These are phyloP conservation scores for Hypericum androsaemum DNA, from an alignment of 345 rosid genomes.

Conservation along the genomic window DNA sequence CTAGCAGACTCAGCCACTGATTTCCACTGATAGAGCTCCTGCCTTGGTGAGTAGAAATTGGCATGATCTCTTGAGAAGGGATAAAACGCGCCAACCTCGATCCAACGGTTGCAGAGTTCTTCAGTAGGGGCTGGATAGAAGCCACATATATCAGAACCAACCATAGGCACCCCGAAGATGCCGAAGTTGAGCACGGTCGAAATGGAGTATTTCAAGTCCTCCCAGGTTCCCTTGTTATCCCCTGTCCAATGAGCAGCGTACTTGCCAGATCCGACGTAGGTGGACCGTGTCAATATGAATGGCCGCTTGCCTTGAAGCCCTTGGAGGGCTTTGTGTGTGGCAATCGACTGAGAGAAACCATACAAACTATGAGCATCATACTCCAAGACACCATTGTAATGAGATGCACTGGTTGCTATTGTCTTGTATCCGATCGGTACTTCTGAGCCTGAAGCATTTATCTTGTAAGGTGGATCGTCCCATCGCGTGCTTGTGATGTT, in stretches of 20 bases:
- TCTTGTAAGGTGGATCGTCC: constrained; percentile 97
- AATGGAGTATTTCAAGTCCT: constrained; percentile 75
- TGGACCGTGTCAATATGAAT: constrained; percentile 74
- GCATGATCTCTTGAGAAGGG: constrained; percentile 98
- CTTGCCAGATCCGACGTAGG: constrained; percentile 80
- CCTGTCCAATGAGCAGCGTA: constrained; percentile 98
- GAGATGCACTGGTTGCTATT: constrained; percentile 88
- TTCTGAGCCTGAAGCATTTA: constrained; percentile 69
- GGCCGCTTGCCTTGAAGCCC: constrained; percentile 81
- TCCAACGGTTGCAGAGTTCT: constrained; percentile 98
- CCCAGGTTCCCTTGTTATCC: constrained; percentile 92
- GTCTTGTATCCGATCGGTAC: constrained; percentile 83
- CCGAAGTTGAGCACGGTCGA: constrained; percentile 88
- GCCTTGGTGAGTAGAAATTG: constrained; percentile 80
- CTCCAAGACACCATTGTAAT: constrained; percentile 80
- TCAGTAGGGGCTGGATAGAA: constrained; percentile 87
- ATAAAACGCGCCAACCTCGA: constrained; percentile 86
- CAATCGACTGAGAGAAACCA: constrained; percentile 81
- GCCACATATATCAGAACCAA: constrained; percentile 92
- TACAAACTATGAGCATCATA: constrained; percentile 90
- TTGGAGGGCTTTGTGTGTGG: constrained; percentile 77
- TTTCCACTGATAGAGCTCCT: constrained; percentile 93
- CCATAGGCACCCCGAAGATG: constrained; percentile 91
- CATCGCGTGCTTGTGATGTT: constrained; percentile 75
- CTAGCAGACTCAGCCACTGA: constrained; percentile 75